phyloP scores from a whole-genome alignment of 371 early-diverging fungal species.

The Entomophthora muscae region DNA sequence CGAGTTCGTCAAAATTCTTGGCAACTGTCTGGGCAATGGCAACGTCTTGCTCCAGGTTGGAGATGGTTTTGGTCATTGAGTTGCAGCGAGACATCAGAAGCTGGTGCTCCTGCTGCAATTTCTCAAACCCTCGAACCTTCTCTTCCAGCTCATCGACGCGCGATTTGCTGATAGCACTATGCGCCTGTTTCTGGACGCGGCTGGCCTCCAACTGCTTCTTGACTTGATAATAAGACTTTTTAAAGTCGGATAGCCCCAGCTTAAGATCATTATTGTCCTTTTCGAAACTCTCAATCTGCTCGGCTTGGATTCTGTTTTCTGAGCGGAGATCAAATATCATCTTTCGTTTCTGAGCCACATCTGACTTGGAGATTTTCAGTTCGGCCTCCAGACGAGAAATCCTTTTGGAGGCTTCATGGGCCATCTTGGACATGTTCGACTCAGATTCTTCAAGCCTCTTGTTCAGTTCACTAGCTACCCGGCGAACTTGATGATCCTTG shows the following conservation, averaged over 20 bases:
- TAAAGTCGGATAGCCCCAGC: neutral
- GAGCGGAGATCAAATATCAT: neutral
- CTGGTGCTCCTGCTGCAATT: neutral
- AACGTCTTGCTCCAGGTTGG: neutral
- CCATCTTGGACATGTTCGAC: neutral
- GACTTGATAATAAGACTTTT: neutral
- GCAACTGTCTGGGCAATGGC: conserved; percentile 1
- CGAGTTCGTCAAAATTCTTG: neutral
- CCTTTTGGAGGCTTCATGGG: neutral
- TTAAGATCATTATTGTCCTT: neutral
- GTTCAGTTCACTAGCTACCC: neutral
- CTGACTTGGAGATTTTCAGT: neutral
- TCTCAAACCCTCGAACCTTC: neutral
- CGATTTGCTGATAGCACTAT: neutral
- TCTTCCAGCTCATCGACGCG: neutral
- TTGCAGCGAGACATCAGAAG: neutral
- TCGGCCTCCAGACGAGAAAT: neutral
- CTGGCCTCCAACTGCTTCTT: neutral
- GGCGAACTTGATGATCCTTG: neutral
- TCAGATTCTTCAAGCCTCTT: neutral
- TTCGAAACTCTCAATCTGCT: neutral
- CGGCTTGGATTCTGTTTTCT: neutral
- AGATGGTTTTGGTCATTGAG: neutral
- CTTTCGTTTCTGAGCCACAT: neutral
- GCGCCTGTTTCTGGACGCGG: neutral